Evolutionary conservation across 441 rosid genomes (phyloP).

Genomic region (Populus hybrid): DNA sequence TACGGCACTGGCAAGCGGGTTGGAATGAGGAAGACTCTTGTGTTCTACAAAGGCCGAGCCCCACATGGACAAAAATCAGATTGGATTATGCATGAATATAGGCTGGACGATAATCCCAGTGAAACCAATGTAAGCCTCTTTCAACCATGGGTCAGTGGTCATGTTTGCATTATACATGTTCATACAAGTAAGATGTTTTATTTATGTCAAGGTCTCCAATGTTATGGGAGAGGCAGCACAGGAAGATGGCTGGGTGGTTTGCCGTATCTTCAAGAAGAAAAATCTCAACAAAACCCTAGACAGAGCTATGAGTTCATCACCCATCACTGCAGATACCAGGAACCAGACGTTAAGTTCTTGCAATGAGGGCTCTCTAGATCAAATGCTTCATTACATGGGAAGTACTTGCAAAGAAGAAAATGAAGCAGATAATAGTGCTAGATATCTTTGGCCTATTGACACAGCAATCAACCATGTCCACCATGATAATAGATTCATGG

Average conservation of each 20-base stretch:
- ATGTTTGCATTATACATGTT: not conserved
- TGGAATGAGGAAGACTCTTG: conserved; percentile 87
- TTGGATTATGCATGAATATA: conserved; percentile 96
- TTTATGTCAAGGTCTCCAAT: conserved; percentile 27
- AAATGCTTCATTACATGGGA: conserved; percentile 62
- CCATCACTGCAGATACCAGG: conserved; percentile 25
- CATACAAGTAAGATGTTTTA: not conserved
- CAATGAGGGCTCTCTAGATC: conserved; percentile 46
- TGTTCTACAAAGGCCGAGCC: conserved; percentile 88
- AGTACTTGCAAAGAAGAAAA: conserved; percentile 46
- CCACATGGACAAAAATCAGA: conserved; percentile 92
- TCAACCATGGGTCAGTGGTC: not conserved
- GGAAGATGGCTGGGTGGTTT: conserved; percentile 91
- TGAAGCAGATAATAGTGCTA: conserved; percentile 21
- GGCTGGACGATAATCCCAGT: conserved; percentile 59
- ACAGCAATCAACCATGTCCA: conserved; percentile 11
- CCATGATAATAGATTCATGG: conserved; percentile 44
- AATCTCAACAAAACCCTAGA: conserved; percentile 66
- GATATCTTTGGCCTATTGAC: conserved; percentile 18
- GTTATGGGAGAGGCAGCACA: conserved; percentile 42
- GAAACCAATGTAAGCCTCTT: conserved; percentile 35
- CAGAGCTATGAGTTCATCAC: conserved; percentile 37
- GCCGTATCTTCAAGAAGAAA: conserved; percentile 81
- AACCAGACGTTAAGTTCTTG: conserved; percentile 25
- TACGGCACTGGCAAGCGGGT: conserved; percentile 54